These are phyloP conservation scores for Rhododendron ferrugineum DNA, from an alignment of 148 eudicot genomes.

Conservation along the genomic window DNA sequence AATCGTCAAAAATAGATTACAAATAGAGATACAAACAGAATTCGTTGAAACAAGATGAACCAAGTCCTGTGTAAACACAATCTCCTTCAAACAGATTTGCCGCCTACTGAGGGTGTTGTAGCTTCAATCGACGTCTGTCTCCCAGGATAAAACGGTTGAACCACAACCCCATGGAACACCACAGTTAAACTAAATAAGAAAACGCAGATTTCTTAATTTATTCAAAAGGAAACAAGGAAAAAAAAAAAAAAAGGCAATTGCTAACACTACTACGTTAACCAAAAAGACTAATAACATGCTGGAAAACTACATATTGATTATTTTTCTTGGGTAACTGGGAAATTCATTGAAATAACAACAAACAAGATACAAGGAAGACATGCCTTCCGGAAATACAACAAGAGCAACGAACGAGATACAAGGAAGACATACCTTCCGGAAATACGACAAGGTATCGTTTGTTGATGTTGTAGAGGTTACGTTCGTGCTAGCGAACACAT, in stretches of 20 bases:
- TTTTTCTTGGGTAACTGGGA: neutral
- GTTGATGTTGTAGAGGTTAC: neutral
- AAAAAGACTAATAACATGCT: neutral
- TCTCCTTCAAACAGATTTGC: no score
- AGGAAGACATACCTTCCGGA: neutral
- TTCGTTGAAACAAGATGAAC: no score
- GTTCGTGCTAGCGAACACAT: neutral
- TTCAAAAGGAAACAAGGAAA: neutral
- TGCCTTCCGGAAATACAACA: neutral
- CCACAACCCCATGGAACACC: no score
- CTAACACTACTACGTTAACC: neutral
- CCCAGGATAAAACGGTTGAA: no score
- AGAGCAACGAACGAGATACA: neutral
- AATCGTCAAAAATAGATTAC: no score
- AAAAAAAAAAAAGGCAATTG: neutral
- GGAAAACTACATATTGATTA: neutral
- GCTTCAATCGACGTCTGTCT: no score
- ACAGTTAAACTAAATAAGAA: neutral
- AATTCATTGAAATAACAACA: neutral
- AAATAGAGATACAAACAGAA: no score
- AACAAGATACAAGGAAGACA: neutral
- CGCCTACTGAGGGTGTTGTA: no score
- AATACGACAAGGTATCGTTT: neutral
- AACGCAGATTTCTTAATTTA: neutral
- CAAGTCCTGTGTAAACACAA: no score